Evolutionary conservation across 2,329 filamentous ascomycete species (phyloP).

Genomic region (Penicillium sclerotiorum): DNA sequence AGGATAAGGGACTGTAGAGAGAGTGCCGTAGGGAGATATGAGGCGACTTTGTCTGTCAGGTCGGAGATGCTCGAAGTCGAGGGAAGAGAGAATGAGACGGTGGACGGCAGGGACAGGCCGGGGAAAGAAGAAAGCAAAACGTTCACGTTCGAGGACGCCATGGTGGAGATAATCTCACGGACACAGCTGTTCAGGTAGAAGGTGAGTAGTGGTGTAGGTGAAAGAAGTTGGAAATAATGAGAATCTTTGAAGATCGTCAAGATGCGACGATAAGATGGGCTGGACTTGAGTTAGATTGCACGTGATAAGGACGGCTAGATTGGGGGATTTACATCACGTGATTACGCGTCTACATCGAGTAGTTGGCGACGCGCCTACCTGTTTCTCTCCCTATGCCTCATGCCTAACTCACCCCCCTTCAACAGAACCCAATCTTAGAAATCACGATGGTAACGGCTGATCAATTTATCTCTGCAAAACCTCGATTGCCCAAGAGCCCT

Average conservation of each 20-base stretch:
- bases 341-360: background rate
- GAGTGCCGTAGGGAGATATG: slow-evolving; percentile 61
- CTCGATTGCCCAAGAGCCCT: background rate
- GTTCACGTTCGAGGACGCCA: slow-evolving; percentile 68
- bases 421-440: background rate
- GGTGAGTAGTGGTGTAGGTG: background rate
- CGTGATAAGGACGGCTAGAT: background rate
- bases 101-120: slow-evolving; percentile 80
- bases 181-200: background rate
- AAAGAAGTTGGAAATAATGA: background rate
- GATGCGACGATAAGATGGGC: slow-evolving; percentile 20
- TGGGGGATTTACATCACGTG: background rate
- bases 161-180: slow-evolving; percentile 37
- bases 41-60: slow-evolving; percentile 64
- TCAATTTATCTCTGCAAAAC: background rate
- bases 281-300: slow-evolving; percentile 3
- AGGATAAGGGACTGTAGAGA: slow-evolving; percentile 66
- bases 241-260: background rate
- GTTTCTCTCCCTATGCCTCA: background rate
- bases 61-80: slow-evolving; percentile 67
- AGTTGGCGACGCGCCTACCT: too few species aligned
- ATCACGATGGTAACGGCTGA: background rate
- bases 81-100: slow-evolving; percentile 73
- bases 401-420: background rate
- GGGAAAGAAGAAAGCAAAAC: slow-evolving; percentile 82